Conservation (phyloP, 2,329 filamentous ascomycete species). For the Microcyclosporella mali region DNA sequence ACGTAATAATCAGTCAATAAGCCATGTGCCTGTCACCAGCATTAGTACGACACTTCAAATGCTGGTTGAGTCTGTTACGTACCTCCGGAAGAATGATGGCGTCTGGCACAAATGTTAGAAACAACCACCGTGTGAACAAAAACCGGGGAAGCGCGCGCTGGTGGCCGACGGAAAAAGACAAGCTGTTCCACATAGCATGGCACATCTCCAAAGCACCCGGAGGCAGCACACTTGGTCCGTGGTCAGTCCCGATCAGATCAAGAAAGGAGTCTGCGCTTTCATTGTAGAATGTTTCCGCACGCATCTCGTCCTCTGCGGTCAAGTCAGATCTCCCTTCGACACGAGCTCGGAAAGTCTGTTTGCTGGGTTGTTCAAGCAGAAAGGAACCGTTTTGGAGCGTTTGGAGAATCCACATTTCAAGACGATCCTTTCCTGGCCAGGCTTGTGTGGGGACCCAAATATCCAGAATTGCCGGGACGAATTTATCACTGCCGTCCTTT, state of each 20-base stretch:
- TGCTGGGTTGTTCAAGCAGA: conserved; percentile 76
- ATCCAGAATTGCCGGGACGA: conserved; percentile 78
- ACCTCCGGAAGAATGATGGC: conserved; percentile 86
- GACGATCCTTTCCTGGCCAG: conserved; percentile 81
- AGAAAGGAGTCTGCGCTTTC: conserved; percentile 75
- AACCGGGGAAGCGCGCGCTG: conserved; percentile 68
- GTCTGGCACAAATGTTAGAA: conserved; percentile 77
- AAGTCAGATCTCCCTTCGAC: conserved; percentile 67
- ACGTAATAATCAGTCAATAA: conserved; percentile 85
- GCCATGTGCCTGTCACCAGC: conserved; percentile 48
- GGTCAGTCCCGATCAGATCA: conserved; percentile 73
- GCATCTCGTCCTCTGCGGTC: conserved; percentile 66
- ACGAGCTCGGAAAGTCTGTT: conserved; percentile 61
- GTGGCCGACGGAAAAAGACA: conserved; percentile 57
- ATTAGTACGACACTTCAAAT: not conserved
- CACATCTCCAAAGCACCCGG: conserved; percentile 78
- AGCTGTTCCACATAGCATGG: conserved; percentile 71
- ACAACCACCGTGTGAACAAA: conserved; percentile 86
- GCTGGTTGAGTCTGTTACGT: conserved; percentile 18
- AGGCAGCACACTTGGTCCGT: conserved; percentile 74
- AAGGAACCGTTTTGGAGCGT: conserved; percentile 90
- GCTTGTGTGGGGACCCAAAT: conserved; percentile 80
- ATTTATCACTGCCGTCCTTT: conserved; percentile 69
- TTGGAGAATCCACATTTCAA: conserved; percentile 93
- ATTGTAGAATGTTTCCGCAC: conserved; percentile 83